These are phyloP conservation scores for Digitaria exilis DNA, from an alignment of 202 grass and related monocot species.

Conservation along the genomic window DNA sequence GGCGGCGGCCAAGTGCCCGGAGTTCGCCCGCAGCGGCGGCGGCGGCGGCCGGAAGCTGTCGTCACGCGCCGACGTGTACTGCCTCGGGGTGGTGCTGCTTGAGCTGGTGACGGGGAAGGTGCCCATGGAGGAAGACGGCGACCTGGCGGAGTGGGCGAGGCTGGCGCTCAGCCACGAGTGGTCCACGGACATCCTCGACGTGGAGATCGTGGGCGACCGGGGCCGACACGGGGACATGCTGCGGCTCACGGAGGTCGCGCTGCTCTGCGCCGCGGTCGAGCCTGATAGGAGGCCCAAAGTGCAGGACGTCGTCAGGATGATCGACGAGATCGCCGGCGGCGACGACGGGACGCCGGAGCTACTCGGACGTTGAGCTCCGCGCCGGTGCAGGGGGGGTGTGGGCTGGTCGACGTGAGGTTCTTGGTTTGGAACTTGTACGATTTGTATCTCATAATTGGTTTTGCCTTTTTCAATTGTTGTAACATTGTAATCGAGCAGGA, in stretches of 20 bases:
- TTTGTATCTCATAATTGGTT: background rate
- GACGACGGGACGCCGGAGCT: slow-evolving; percentile 28
- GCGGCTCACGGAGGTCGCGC: slow-evolving; percentile 76
- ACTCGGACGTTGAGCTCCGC: background rate
- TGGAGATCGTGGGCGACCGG: slow-evolving; percentile 66
- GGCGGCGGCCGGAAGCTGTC: slow-evolving; percentile 43
- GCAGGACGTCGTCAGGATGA: slow-evolving; percentile 66
- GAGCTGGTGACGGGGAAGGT: slow-evolving; percentile 81
- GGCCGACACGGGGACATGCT: slow-evolving; percentile 77
- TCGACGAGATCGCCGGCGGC: slow-evolving; percentile 55
- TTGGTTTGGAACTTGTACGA: background rate
- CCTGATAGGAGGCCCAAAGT: slow-evolving; percentile 68
- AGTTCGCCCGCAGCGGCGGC: slow-evolving; percentile 40
- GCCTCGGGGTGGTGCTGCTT: slow-evolving; percentile 82
- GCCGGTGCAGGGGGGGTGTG: background rate
- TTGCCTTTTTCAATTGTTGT: background rate
- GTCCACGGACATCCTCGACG: slow-evolving; percentile 85
- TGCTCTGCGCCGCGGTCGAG: slow-evolving; percentile 67
- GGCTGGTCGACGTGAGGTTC: background rate
- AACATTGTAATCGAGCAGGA: slow-evolving; percentile 25
- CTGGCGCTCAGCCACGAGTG: slow-evolving; percentile 69
- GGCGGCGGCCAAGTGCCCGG: slow-evolving; percentile 66
- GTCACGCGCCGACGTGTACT: slow-evolving; percentile 77
- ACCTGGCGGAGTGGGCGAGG: slow-evolving; percentile 75
- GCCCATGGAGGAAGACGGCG: slow-evolving; percentile 70